Evolutionary conservation across 2,329 filamentous ascomycete species (phyloP).

Genomic region (Calonectria pseudoreteaudii): DNA sequence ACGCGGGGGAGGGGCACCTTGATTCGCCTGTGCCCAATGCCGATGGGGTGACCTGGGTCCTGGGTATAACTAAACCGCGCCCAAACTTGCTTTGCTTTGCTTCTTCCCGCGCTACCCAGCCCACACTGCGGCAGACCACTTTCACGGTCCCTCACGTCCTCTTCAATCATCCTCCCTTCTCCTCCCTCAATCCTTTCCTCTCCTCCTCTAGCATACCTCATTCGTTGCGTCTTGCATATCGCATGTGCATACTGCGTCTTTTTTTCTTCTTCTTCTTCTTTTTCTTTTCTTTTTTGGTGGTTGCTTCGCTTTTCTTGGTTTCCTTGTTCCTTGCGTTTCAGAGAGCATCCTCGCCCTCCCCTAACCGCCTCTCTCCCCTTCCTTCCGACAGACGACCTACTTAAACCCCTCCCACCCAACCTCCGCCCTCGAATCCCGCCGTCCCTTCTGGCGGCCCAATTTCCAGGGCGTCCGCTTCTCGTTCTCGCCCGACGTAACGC

Average conservation of each 20-base stretch:
- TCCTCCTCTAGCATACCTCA: slow-evolving; percentile 21
- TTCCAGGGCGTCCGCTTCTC: slow-evolving; percentile 39
- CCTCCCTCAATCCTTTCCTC: slow-evolving; percentile 16
- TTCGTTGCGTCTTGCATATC: slow-evolving; percentile 5
- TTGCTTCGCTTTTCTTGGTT: background rate
- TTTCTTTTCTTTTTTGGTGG: background rate
- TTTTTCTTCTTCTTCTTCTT: background rate
- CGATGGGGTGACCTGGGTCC: slow-evolving; percentile 38
- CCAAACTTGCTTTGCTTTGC: slow-evolving; percentile 41
- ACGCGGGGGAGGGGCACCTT: slow-evolving; percentile 43
- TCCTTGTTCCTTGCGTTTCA: slow-evolving; percentile 2
- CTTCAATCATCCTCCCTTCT: background rate
- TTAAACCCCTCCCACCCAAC: slow-evolving; percentile 18
- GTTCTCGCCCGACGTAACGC: slow-evolving; percentile 43
- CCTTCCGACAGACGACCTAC: background rate
- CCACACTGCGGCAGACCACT: slow-evolving; percentile 19
- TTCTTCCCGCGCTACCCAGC: slow-evolving; percentile 36
- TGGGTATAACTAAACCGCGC: slow-evolving; percentile 36
- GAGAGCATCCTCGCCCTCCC: background rate
- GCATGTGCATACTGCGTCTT: slow-evolving; percentile 8
- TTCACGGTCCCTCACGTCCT: background rate
- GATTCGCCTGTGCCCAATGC: slow-evolving; percentile 32
- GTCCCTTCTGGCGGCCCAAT: slow-evolving; percentile 41
- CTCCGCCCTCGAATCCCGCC: slow-evolving; percentile 20
- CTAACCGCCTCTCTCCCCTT: background rate